These are phyloP conservation scores for Daldinia eschscholtzii DNA, from an alignment of 2,329 filamentous ascomycete species.

Conservation along the genomic window DNA sequence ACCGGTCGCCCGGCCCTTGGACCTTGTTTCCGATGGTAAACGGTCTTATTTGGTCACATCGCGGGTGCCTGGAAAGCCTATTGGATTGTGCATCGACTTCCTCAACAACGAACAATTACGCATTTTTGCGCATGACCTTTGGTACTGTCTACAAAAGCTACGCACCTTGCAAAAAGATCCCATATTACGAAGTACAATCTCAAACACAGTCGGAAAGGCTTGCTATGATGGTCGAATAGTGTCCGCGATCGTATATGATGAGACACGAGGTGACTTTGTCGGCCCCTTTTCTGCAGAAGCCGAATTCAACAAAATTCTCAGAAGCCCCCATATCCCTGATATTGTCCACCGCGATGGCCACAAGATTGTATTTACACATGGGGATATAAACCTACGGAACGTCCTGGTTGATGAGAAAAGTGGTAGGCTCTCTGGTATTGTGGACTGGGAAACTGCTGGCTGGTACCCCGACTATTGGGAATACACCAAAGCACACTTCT, in stretches of 20 bases:
- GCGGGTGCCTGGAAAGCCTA: background rate
- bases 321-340: conserved; percentile 45
- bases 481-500: conserved; percentile 46
- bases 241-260: background rate
- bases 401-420: conserved; percentile 52
- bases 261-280: background rate
- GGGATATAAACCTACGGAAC: conserved; percentile 53
- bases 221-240: background rate
- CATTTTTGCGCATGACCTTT: background rate
- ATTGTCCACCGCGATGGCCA: background rate
- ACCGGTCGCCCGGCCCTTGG: background rate
- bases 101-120: background rate
- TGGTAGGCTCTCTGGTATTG: conserved; percentile 47
- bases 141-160: background rate
- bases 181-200: background rate
- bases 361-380: background rate
- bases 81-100: background rate
- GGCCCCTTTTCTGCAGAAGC: background rate
- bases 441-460: conserved; percentile 51
- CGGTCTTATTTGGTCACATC: background rate
- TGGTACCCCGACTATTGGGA: conserved; percentile 53
- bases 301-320: conserved; percentile 34
- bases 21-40: background rate
- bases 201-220: background rate
- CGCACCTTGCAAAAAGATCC: background rate